Evolutionary conservation across 495 filamentous ascomycete species (phyloP).

Genomic region (Lophiostoma macrostomum): DNA sequence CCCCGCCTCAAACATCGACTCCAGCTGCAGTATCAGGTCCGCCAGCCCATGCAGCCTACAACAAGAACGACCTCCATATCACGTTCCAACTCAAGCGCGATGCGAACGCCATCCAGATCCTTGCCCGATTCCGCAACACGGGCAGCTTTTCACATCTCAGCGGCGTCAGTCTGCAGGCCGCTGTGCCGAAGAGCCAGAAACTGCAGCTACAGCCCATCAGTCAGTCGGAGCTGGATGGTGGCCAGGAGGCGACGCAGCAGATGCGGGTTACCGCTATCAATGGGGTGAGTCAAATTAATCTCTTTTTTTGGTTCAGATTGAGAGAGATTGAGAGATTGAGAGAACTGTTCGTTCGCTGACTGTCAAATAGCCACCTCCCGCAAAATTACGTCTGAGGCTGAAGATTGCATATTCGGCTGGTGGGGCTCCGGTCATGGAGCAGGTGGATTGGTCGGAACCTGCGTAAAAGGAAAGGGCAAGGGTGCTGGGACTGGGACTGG

Average conservation of each 20-base stretch:
- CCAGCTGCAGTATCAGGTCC: slow-evolving; percentile 35
- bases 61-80: slow-evolving; percentile 78
- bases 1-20: slow-evolving; percentile 48
- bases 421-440: slow-evolving; percentile 72
- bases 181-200: slow-evolving; percentile 93
- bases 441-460: slow-evolving; percentile 95
- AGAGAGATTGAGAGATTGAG: too few species aligned
- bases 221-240: slow-evolving; percentile 67
- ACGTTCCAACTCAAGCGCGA: slow-evolving; percentile 78
- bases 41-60: slow-evolving; percentile 66
- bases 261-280: slow-evolving; percentile 81
- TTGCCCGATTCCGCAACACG: slow-evolving; percentile 77
- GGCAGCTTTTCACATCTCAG: slow-evolving; percentile 63
- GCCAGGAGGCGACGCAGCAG: slow-evolving; percentile 78
- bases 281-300: slow-evolving; percentile 63
- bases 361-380: slow-evolving; percentile 54
- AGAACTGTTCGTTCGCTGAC: too few species aligned
- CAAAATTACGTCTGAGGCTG: slow-evolving; percentile 75
- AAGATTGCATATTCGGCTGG: slow-evolving; percentile 77
- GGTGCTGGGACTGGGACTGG: too few species aligned
- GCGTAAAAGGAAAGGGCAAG: slow-evolving; percentile 24
- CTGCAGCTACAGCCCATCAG: slow-evolving; percentile 86
- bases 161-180: slow-evolving; percentile 79
- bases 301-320: not conserved
- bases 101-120: slow-evolving; percentile 68